Evolutionary conservation across 225 moss, liverwort and hornwort species (phyloP).

Genomic region (Rhytidiadelphus loreus): DNA sequence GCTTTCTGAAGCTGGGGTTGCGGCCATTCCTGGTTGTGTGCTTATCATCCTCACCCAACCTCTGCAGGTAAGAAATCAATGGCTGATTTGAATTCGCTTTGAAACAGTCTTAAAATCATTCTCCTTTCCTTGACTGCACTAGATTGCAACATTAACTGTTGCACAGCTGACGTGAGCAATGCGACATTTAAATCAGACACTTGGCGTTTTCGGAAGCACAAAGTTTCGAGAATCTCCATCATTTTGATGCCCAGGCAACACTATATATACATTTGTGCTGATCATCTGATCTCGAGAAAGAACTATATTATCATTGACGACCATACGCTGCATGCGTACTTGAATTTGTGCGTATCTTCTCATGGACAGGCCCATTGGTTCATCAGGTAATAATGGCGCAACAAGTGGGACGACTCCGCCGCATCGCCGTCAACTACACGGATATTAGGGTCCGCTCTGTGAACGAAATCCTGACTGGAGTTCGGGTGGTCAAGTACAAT

Average conservation of each 20-base stretch:
- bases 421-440: constrained; percentile 32
- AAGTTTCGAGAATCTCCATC: neutral
- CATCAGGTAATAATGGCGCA: constrained; percentile 33
- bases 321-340: neutral
- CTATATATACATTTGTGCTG: neutral
- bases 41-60: constrained; percentile 48
- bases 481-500: constrained; percentile 75
- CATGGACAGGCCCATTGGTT: neutral
- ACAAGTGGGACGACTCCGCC: constrained; percentile 31
- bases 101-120: neutral
- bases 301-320: neutral
- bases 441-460: constrained; percentile 55
- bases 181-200: neutral
- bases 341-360: neutral
- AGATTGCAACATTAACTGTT: neutral
- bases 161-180: neutral
- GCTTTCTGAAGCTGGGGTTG: constrained; percentile 39
- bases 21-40: constrained; percentile 46
- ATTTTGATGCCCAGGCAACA: neutral
- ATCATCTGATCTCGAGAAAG: neutral
- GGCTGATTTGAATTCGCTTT: neutral
- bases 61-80: constrained; percentile 12
- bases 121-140: neutral
- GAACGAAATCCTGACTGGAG: constrained; percentile 52
- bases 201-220: neutral